These are phyloP conservation scores for Pyrus bretschneideri DNA, from an alignment of 306 rosid species.

Conservation along the genomic window DNA sequence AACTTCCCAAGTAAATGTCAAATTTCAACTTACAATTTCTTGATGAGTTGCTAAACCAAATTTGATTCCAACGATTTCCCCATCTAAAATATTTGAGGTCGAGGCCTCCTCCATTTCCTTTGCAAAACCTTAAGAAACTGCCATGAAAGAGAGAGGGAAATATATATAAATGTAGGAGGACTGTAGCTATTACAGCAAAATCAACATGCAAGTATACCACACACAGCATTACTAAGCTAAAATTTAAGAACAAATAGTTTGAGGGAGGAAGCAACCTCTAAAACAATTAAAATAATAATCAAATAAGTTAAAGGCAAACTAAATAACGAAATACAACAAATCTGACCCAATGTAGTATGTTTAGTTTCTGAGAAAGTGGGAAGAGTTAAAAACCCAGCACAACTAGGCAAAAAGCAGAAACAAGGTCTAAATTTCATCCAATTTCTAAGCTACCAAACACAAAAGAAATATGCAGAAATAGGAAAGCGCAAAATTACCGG, in stretches of 20 bases:
- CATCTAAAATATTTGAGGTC: constrained; percentile 43
- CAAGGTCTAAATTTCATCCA: neutral
- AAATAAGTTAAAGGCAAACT: neutral
- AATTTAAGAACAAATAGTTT: neutral
- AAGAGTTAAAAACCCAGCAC: neutral
- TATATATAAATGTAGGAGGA: neutral
- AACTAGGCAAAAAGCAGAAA: neutral
- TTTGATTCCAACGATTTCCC: constrained; percentile 48
- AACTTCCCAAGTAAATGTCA: neutral
- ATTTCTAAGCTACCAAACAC: neutral
- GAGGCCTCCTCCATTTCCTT: constrained; percentile 54
- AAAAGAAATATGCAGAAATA: neutral
- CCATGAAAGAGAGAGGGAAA: neutral
- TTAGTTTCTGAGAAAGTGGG: neutral
- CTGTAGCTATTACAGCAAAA: neutral
- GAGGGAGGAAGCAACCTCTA: neutral
- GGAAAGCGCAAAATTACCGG: neutral
- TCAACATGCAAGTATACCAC: neutral
- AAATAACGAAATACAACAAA: neutral
- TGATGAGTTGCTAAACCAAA: constrained; percentile 63
- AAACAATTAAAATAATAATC: neutral
- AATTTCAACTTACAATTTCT: constrained; percentile 63
- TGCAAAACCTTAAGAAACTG: neutral
- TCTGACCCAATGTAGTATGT: neutral
- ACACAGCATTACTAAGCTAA: neutral